Evolutionary conservation across 768 basidiomycete genomes (phyloP), one percentile per base, ranked within the genome.

Genomic region (Infundibulicybe gibba): DNA sequence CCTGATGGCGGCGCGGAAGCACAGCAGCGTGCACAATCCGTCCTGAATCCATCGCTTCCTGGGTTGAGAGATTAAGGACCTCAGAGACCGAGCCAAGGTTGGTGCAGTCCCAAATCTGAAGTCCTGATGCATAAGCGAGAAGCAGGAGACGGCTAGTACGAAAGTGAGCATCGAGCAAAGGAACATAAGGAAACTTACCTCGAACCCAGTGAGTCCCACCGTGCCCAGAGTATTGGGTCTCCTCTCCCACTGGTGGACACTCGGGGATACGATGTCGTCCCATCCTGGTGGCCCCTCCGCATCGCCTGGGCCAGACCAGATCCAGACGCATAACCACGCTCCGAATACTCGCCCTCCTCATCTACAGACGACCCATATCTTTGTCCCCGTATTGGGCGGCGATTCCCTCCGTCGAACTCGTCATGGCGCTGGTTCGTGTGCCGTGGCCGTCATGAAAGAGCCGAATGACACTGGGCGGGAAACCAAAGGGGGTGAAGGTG

Each of bases 61-160:
- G 21, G 20, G 17, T 19, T 13, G 17, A 34, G 8, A 50, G 37
- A 45, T 51, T 54, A 19, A 54, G 35, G 14, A 54, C 21, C 32
- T 54, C 53, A 5, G 43, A 60, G 5, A 81, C 69, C 1, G 72
- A 66, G 25, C 65, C 69, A 53, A 38, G 35, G 17, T 38, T 19
- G n/a, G 35, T n/a, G 17, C 78, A 76, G 51, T 82, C 80, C 80
- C 81, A 81, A 33, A 80, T 62, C 57, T 83, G 78, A 44, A 81
- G 53, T n/a, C 81, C 77, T 14, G 64, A 62, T 30, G 57, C 50
- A 53, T 84, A 85, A 4, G 72, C 81, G 13, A 84, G 63, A 43
- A 85, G 58, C 10, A 84, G 69, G 5, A 83, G 53, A 19, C 71
- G 67, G 37, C 76, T 75, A 43, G 31, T 8, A 32, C 47, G 40